A percentile compares a stretch with the other conserved stretches of the same genome.
These are phyloP conservation scores for Kodamaea fukazawae DNA, from an alignment of 805 yeast species.

Conservation along the genomic window DNA sequence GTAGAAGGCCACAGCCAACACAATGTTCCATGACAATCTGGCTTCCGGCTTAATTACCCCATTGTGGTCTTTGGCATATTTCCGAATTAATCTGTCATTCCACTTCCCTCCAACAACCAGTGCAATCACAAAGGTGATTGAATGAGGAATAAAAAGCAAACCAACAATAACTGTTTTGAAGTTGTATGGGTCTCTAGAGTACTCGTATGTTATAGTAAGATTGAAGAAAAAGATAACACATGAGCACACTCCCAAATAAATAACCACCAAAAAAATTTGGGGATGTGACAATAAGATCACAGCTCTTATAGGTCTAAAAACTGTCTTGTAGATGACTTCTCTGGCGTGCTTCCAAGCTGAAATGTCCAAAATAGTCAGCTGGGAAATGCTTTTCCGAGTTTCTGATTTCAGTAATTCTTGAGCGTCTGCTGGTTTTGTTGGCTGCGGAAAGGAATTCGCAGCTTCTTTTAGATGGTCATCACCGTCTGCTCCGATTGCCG, in stretches of 20 bases:
- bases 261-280: conserved; percentile 65
- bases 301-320: conserved; percentile 60
- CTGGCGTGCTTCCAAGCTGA: conserved; percentile 21
- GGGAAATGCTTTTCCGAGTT: conserved; percentile 14
- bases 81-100: conserved; percentile 60
- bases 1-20: conserved; percentile 57
- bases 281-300: conserved; percentile 63
- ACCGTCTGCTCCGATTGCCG: conserved; percentile 30
- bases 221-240: conserved; percentile 70
- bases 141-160: conserved; percentile 77
- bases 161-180: conserved; percentile 68
- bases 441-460: too few relatives aligned
- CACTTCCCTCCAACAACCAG: conserved; percentile 77
- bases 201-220: conserved; percentile 65
- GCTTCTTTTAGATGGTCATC: conserved; percentile 20
- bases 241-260: conserved; percentile 69
- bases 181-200: conserved; percentile 64
- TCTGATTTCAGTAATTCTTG: conserved; percentile 24
- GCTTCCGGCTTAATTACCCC: conserved; percentile 75
- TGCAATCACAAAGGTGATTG: conserved; percentile 71
- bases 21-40: conserved; percentile 71
- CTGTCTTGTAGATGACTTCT: conserved; percentile 42
- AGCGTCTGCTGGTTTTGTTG: too few relatives aligned
- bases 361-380: conserved; percentile 13
- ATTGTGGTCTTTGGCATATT: conserved; percentile 52